phyloP scores from a whole-genome alignment of 192 early-diverging fungal genomes.

The Lobosporangium transversale region DNA sequence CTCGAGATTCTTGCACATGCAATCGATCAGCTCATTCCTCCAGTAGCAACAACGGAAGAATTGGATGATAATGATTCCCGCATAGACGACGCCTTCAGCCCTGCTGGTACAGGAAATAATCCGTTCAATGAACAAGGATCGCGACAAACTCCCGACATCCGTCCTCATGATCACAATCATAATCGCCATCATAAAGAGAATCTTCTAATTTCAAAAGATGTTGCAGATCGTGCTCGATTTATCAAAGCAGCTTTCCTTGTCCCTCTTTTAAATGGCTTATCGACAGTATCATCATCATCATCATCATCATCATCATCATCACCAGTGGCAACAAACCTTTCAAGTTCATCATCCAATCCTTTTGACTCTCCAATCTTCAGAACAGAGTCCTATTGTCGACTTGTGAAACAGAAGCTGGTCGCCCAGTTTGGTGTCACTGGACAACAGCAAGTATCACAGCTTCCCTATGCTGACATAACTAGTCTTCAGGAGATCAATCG shows the following conservation, averaged over 20 bases:
- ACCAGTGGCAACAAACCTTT: not conserved
- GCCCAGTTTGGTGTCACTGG: conserved; percentile 17
- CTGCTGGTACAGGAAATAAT: not conserved
- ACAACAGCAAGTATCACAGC: not conserved
- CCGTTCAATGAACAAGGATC: not conserved
- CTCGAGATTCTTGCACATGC: conserved; percentile 28
- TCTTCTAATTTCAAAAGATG: conserved; percentile 16
- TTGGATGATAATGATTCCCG: not conserved
- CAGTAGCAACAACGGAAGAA: not conserved
- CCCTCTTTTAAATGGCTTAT: conserved; percentile 8
- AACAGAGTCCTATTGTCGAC: conserved; percentile 15
- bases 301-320: not conserved
- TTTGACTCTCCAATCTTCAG: conserved; percentile 29
- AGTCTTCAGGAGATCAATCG: not conserved
- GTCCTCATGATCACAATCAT: not conserved
- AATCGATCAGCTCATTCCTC: conserved; percentile 24
- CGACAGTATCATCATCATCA: not conserved
- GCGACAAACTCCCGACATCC: not conserved
- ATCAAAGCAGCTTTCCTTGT: conserved; percentile 25
- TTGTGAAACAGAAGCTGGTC: conserved; percentile 12
- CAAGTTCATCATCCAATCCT: not conserved
- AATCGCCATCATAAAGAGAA: not conserved
- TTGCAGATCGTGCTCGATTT: conserved; percentile 21
- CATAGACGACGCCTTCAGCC: not conserved
- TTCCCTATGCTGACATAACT: not conserved